Percentiles rank a stretch among this genome's conserved stretches.
phyloP scores from a whole-genome alignment of 2,329 filamentous ascomycete species.

The Ceratocystis huliohia region DNA sequence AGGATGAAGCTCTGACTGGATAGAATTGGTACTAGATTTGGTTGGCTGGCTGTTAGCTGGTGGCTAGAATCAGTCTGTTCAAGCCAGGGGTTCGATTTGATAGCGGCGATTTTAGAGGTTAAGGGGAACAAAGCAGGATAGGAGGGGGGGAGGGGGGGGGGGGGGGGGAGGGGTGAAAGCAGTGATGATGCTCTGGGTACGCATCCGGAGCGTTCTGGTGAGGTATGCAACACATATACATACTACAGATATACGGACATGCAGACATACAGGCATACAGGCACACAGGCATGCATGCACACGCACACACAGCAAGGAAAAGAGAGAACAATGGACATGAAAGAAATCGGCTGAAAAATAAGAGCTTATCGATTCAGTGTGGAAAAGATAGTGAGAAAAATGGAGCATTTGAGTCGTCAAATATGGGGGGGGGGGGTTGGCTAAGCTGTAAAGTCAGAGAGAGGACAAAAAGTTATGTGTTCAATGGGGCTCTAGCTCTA shows the following conservation, averaged over 20 bases:
- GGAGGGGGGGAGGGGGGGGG: not conserved
- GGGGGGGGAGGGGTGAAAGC: not conserved
- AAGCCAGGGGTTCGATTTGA: slow-evolving; percentile 7
- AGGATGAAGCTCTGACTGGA: not conserved
- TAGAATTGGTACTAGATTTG: slow-evolving; percentile 1
- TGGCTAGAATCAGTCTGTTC: not conserved
- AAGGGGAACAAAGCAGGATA: not conserved
- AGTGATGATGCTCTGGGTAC: not conserved
- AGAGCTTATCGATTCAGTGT: not conserved
- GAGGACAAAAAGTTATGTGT: too few relatives aligned
- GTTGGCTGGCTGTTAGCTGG: not conserved
- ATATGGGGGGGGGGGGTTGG: not conserved
- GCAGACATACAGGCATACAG: not conserved
- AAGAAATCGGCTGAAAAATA: not conserved
- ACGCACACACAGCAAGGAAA: not conserved
- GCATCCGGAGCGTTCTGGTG: not conserved
- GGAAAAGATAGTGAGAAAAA: not conserved
- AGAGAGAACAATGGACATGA: not conserved
- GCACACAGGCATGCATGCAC: not conserved
- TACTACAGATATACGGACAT: not conserved
- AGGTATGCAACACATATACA: not conserved
- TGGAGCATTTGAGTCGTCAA: not conserved
- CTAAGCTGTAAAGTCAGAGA: not conserved
- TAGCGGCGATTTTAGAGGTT: not conserved
- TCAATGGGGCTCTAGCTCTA: too few relatives aligned